Evolutionary conservation across 768 basidiomycete genomes (phyloP).

Genomic region (Lactarius akahatsu): DNA sequence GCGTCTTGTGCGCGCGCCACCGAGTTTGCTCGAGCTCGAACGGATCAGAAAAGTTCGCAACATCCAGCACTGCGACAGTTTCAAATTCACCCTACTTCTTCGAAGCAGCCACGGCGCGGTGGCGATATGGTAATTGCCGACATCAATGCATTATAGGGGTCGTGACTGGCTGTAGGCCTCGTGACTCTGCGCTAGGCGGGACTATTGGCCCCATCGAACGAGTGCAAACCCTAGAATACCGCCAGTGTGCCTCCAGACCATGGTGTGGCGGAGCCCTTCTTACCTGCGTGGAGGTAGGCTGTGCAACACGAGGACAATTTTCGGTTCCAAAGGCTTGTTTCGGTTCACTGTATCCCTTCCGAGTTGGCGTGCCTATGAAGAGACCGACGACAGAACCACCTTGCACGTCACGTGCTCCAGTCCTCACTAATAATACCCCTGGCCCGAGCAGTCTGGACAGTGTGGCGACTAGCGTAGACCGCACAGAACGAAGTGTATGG

Average conservation of each 20-base stretch:
- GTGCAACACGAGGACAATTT: not conserved
- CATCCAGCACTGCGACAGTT: not conserved
- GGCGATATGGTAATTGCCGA: conserved; percentile 14
- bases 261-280: not conserved
- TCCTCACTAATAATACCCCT: not conserved
- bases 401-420: not conserved
- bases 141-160: conserved; percentile 1
- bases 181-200: conserved; percentile 1
- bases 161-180: conserved; percentile 5
- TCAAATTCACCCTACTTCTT: not conserved
- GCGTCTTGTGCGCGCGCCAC: not conserved
- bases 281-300: conserved; percentile 2
- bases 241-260: not conserved
- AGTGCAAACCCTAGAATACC: not conserved
- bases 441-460: not conserved
- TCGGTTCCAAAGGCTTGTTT: not conserved
- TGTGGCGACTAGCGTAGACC: not conserved
- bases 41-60: not conserved
- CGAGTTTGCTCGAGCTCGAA: not conserved
- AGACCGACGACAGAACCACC: not conserved
- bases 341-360: conserved; percentile 9
- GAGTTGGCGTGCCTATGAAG: not conserved
- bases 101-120: not conserved
- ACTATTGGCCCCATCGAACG: not conserved
- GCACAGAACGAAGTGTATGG: not conserved